Base-by-base conservation (phyloP, 148 eudicot species). In the Cornus kousa region DNA sequence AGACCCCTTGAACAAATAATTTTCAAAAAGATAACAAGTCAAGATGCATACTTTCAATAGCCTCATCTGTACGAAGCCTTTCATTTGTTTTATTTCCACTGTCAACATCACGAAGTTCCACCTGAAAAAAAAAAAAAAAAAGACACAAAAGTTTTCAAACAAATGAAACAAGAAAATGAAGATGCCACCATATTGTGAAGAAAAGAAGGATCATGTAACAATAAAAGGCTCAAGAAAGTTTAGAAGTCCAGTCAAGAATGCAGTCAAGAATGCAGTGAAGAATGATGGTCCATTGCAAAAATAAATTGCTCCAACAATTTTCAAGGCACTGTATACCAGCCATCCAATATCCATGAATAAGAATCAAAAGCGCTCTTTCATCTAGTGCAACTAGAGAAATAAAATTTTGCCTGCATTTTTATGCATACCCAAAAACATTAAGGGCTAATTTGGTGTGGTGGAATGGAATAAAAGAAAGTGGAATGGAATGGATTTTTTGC, bases 61-160 rank as follows among this genome's bases (percentile, higher is more conserved):
- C 60, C 85, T 95, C 98, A 82, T 95, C 98, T 37, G 99, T 91
- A 23, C 99, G 99, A 69, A 95, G 81, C 82, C 97, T 89, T 88
- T 95, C 99, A 75, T 90, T 86, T 22, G 89, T 77, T 87, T 95
- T 95, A 83, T 85, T 93, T 66, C 97, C 97, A 77, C 88, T 87
- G 73, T 93, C 98, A 57, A 92, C 89, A 82, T 95, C 99, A 23
- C 99, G 99, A 68, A 95, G 94, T 89, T 95, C 99, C 66, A 89
- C 97, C 98, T 93, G 87, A 70, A 33, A 62, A 16, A 5, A 59
- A 13, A 24, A n/a, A n/a, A n/a, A n/a, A n/a, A n/a, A n/a, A n/a
- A n/a, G n/a, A n/a, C n/a, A 39, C 62, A 78, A 73, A 11, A 35
- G 33, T 22, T 7, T 66, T 22, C 23, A 20, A 62, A 24, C 8